Evolutionary conservation across 495 filamentous ascomycete species (phyloP).

Genomic region (Aspergillus nanangensis): DNA sequence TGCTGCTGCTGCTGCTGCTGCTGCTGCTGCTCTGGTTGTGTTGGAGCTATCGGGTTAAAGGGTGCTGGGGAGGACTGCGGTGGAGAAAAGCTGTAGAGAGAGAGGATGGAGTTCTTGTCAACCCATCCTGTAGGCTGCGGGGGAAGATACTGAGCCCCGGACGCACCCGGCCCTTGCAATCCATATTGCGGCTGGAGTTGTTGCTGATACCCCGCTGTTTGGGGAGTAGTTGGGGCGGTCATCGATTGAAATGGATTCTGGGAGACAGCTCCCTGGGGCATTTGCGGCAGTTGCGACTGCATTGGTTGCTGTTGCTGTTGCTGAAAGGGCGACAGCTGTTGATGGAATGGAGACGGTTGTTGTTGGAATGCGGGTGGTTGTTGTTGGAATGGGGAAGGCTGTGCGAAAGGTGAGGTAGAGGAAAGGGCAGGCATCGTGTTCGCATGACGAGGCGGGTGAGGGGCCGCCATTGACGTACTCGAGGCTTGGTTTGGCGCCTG

Average conservation of each 20-base stretch:
- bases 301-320: constrained; percentile 3
- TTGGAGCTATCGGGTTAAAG: too few species aligned
- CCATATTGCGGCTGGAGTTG: constrained; percentile 24
- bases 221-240: constrained; percentile 24
- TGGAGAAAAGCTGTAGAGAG: constrained; percentile 80
- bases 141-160: constrained; percentile 33
- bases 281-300: constrained; percentile 14
- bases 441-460: constrained; percentile 31
- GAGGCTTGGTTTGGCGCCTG: constrained; percentile 27
- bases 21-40: too few species aligned
- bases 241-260: constrained; percentile 37
- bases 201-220: constrained; percentile 19
- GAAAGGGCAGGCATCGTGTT: constrained; percentile 40
- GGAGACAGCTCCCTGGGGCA: constrained; percentile 23
- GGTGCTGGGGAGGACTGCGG: constrained; percentile 25
- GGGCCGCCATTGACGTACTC: constrained; percentile 13
- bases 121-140: constrained; percentile 45
- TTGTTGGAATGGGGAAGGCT: constrained; percentile 31
- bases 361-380: constrained; percentile 27
- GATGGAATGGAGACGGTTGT: too few species aligned
- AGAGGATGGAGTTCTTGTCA: constrained; percentile 83
- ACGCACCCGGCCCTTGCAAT: constrained; percentile 22
- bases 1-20: too few species aligned
- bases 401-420: constrained; percentile 30
- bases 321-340: too few species aligned